Conservation (phyloP, 208 protist genomes). For the Crithidia bombi region DNA sequence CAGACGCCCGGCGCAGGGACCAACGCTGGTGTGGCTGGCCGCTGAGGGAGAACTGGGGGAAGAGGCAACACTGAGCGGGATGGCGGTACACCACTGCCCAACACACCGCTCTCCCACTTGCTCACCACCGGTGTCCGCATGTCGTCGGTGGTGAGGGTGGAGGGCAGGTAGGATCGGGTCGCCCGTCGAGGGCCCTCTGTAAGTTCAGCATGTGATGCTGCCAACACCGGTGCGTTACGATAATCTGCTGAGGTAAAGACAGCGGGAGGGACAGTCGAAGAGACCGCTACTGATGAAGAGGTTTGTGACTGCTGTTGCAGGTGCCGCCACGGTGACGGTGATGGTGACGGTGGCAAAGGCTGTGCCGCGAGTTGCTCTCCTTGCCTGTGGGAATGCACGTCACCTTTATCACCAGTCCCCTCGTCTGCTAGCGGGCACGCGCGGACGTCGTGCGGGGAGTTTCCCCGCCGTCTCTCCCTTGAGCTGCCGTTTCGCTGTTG, state of each 20-base stretch:
- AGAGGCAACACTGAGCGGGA: neutral
- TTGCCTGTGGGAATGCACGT: no score
- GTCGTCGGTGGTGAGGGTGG: neutral
- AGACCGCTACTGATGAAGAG: no score
- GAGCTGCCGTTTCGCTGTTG: no score
- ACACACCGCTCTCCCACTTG: neutral
- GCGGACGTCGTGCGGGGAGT: no score
- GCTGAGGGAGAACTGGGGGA: neutral
- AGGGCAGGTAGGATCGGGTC: neutral
- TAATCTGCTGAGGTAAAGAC: no score
- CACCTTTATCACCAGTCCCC: no score
- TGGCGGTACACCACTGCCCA: neutral
- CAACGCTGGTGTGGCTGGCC: conserved; percentile 8
- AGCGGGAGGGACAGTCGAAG: no score
- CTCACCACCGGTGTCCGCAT: neutral
- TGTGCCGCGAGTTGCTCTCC: no score
- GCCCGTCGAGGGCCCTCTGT: conserved; percentile 17
- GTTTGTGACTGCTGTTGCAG: neutral
- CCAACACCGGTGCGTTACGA: neutral
- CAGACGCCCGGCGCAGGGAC: neutral
- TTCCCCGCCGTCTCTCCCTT: no score
- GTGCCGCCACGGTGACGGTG: neutral
- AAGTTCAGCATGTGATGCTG: neutral
- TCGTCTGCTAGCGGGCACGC: no score
- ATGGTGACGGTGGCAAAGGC: neutral